Conservation (phyloP, 495 filamentous ascomycete species). For the Aeminium ludgeri region DNA sequence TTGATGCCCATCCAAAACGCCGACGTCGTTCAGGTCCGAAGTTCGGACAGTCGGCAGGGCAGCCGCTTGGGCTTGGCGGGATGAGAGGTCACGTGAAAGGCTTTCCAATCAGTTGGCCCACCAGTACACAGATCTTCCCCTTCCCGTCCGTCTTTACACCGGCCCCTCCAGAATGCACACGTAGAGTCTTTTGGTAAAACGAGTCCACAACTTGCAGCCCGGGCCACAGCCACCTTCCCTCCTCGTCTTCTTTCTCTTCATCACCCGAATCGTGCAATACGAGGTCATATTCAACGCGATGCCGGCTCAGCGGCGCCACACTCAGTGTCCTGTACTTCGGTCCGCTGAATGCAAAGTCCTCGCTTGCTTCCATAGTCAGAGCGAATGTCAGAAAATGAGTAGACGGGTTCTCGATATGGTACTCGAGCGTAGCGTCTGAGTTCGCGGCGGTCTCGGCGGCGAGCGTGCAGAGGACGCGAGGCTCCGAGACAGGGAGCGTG, state of each 20-base stretch:
- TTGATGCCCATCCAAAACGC: neutral
- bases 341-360: conserved; percentile 86
- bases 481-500: conserved; percentile 62
- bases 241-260: neutral
- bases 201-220: conserved; percentile 63
- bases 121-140: conserved; percentile 3
- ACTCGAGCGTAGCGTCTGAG: conserved; percentile 35
- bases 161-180: conserved; percentile 49
- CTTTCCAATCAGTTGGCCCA: neutral
- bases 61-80: neutral
- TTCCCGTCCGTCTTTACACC: conserved; percentile 10
- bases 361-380: conserved; percentile 76
- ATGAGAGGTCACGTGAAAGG: neutral
- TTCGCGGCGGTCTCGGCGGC: conserved; percentile 1
- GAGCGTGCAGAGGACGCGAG: conserved; percentile 58
- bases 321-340: conserved; percentile 62
- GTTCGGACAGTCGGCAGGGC: neutral
- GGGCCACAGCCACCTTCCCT: conserved; percentile 45
- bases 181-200: conserved; percentile 75
- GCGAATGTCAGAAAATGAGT: conserved; percentile 86
- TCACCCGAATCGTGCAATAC: conserved; percentile 32
- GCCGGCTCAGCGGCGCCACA: conserved; percentile 60
- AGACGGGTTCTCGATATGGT: conserved; percentile 86
- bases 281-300: conserved; percentile 51
- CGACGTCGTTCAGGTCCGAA: too few relatives aligned